Evolutionary conservation across 1,284 basidiomycete species (phyloP), one percentile per base, ranked within the genome.

Genomic region (Sporisorium graminicola): DNA sequence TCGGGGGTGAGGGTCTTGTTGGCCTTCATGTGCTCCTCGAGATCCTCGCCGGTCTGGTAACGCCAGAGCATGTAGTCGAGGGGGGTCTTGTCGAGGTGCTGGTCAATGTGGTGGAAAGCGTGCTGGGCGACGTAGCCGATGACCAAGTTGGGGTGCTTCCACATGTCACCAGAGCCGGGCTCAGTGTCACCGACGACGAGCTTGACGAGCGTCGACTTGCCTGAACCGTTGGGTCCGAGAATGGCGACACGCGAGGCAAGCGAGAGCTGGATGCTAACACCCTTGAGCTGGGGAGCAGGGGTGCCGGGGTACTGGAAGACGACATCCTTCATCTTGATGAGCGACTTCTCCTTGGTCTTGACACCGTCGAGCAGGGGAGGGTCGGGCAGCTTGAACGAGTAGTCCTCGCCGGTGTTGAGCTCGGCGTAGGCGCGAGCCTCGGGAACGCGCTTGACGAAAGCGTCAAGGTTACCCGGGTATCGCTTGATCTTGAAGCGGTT

Each of bases 401-500:
- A 81, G 79, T 85, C 84, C 75, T 85, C 84, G 58, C 83, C 84
- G 16, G 83, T 74, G 79, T 76, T 80, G 66, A 85, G 80, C 80
- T 85, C 84, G 64, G 79, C 72, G 81, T 85, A 85, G 27, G 83
- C 74, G 56, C 77, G 74, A 27, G 84, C 84, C 73, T 85, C 84
- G 49, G 84, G 84, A 33, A 85, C 84, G 62, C 82, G 82, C 82
- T 85, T 85, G 71, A 85, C 83, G 55, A 85, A 85, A 24, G 79
- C 81, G 67, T 81, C 77, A 58, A 85, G 79, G 81, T 83, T 85
- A 58, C 84, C 84, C 14, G 84, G 84, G 65, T 85, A 85, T 29
- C 84, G 65, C 81, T 85, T 85, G 80, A 85, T 82, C 83, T 85
- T 85, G 83, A 85, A 85, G 49, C 83, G 83, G 82, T 85, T 85